A percentile compares a stretch with the other conserved stretches of the same genome.
Evolutionary conservation across 805 yeast species (phyloP).

Genomic region (Hanseniaspora nectarophila): DNA sequence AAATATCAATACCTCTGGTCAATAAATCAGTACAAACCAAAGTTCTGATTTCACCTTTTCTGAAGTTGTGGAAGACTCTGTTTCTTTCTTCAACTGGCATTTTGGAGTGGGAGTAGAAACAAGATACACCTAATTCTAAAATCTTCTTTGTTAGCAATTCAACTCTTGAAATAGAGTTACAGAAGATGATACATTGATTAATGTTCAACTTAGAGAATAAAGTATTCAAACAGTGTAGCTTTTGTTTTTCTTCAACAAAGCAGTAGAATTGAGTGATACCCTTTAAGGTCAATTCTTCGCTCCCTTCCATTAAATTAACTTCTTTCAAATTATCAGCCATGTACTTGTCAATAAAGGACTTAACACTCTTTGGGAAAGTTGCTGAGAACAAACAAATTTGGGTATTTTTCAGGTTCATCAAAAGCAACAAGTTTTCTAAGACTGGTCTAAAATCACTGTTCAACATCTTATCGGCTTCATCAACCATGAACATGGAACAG

Average conservation of each 20-base stretch:
- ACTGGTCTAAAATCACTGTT: slow-evolving; percentile 79
- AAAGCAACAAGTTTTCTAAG: slow-evolving; percentile 72
- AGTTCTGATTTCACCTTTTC: slow-evolving; percentile 95
- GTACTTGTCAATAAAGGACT: slow-evolving; percentile 83
- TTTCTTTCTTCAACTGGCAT: slow-evolving; percentile 97
- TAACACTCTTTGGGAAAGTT: slow-evolving; percentile 90
- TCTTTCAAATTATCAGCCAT: slow-evolving; percentile 76
- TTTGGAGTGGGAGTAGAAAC: slow-evolving; percentile 92
- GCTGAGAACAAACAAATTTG: slow-evolving; percentile 88
- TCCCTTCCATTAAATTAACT: slow-evolving; percentile 79
- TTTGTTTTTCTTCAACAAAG: slow-evolving; percentile 94
- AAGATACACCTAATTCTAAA: slow-evolving; percentile 90
- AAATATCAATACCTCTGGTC: slow-evolving; percentile 97
- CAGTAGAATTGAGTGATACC: slow-evolving; percentile 98
- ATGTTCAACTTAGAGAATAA: slow-evolving; percentile 86
- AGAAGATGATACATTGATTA: slow-evolving; percentile 92
- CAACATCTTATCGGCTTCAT: slow-evolving; percentile 96
- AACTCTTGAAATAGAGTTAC: slow-evolving; percentile 93
- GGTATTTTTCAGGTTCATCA: slow-evolving; percentile 56
- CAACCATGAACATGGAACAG: slow-evolving; percentile 87
- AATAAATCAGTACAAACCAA: slow-evolving; percentile 91
- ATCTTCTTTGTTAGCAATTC: slow-evolving; percentile 91
- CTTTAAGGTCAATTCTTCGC: slow-evolving; percentile 67
- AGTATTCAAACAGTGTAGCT: slow-evolving; percentile 89
- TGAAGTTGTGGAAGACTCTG: slow-evolving; percentile 94